These are phyloP conservation scores for Ulmus americana DNA, from an alignment of 331 rosid species.

Conservation along the genomic window DNA sequence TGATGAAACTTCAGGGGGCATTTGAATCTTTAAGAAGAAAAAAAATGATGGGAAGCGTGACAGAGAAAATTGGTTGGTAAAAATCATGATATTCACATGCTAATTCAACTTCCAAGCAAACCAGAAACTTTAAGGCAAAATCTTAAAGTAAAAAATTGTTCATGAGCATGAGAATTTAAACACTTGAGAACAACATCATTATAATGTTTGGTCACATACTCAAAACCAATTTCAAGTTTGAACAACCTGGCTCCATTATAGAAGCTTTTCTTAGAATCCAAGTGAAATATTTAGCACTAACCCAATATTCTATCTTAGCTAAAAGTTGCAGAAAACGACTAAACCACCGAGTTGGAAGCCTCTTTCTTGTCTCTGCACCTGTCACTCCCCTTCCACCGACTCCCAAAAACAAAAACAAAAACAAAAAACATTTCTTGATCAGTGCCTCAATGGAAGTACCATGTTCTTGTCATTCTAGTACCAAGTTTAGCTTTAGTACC, in stretches of 20 bases:
- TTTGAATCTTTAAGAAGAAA: no score
- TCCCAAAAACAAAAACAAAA: conserved; percentile 4
- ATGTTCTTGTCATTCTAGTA: background rate
- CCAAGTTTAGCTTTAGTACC: background rate
- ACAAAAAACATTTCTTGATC: background rate
- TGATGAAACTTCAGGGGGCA: no score
- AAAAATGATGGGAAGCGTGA: no score
- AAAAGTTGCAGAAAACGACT: conserved; percentile 8
- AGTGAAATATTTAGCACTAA: background rate
- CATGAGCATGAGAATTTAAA: background rate
- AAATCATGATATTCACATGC: no score
- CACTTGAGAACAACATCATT: background rate
- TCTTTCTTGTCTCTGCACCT: background rate
- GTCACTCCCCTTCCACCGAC: background rate
- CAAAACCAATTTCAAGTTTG: background rate
- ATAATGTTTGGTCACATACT: background rate
- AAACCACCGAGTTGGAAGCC: background rate
- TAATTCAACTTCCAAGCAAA: no score
- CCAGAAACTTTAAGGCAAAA: background rate
- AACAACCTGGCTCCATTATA: conserved; percentile 17
- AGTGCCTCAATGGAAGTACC: background rate
- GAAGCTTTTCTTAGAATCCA: conserved; percentile 17
- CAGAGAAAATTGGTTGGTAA: no score
- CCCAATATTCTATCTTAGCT: background rate
- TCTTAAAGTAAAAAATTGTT: background rate